Base-by-base conservation (phyloP, 768 basidiomycete genomes). In the Lactifluus rugatus region DNA sequence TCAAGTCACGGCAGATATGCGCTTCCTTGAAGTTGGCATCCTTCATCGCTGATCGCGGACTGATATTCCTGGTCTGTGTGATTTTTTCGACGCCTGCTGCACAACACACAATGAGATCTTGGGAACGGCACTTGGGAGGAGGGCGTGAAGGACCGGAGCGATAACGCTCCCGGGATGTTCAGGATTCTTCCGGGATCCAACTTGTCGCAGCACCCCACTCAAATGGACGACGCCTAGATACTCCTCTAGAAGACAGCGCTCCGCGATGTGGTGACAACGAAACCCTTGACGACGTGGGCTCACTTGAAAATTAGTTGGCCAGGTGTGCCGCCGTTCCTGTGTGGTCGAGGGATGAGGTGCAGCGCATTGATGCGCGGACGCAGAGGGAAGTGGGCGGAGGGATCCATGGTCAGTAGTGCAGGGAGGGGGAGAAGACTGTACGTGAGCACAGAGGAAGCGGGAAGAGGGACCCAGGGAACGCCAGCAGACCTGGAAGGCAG, bases 251-350 rank as follows among this genome's bases (percentile, higher is more conserved):
- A 26, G 51, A 13, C 23, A 19, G 13, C 13, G 58, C 2, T 19
- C 39, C 31, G 26, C 37, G 10, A 44, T 34, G 85, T 88, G 59
- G 87, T 82, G 50, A 87, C 78, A 5, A 81, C 79, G 2, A 75
- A 79, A 31, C 82, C 81, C 66, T 90, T 89, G 31, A 77, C 61
- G 2, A 48, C 75, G 64, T 75, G 78, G 2, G 81, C 81, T 87
- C 88, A 90, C 1, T 78, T 70, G 51, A 89, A 78, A 21, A 89
- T 70, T 36, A 87, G 80, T 63, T 90, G 88, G 1, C 78, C 79
- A 0, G 81, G 74, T 3, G 78, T 78, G n/a, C 78, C 79, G 7
- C 78, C 76, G 7, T 82, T 70, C 13, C 80, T 73, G 39, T 73
- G 70, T 0, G 84, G n/a, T n/a, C n/a, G 65, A 45, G 63, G 25